Conservation (phyloP, 75 land plant species). For the Chamaecyparis obtusa region DNA sequence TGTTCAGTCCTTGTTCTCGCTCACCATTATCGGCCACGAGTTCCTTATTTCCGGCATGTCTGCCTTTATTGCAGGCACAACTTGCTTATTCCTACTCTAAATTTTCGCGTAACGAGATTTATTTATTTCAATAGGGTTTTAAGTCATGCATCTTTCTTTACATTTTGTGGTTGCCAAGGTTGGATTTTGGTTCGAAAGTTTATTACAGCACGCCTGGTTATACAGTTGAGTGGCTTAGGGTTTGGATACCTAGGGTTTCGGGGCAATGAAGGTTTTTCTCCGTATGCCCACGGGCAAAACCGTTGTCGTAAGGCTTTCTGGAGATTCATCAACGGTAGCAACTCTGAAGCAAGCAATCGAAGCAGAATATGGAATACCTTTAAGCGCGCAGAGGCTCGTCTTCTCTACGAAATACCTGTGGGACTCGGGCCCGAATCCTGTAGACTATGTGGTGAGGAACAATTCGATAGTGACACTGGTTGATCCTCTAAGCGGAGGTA, state of each 20-base stretch:
- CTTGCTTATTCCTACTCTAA: too few species aligned
- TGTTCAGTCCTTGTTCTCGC: too few species aligned
- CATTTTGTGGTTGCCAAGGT: too few species aligned
- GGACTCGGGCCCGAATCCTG: constrained; percentile 12
- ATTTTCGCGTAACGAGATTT: too few species aligned
- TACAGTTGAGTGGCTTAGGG: too few species aligned
- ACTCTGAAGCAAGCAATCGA: constrained; percentile 39
- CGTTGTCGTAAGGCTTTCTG: constrained; percentile 30
- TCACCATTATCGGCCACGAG: too few species aligned
- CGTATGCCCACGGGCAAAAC: constrained; percentile 34
- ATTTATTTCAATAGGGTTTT: too few species aligned
- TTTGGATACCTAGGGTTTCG: not conserved
- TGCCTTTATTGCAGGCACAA: too few species aligned
- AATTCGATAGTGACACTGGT: constrained; percentile 41
- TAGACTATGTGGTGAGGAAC: constrained; percentile 29
- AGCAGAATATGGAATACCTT: constrained; percentile 33
- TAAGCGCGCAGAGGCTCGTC: constrained; percentile 35
- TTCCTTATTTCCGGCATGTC: too few species aligned
- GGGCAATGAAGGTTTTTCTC: constrained; percentile 52
- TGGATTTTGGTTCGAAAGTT: too few species aligned
- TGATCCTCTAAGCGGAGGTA: constrained; percentile 52
- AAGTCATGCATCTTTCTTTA: too few species aligned
- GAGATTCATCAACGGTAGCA: constrained; percentile 20
- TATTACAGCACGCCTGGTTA: too few species aligned
- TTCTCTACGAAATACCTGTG: constrained; percentile 19